Base-by-base conservation (phyloP, 768 basidiomycete genomes). In the Rhizopogon salebrosus region DNA sequence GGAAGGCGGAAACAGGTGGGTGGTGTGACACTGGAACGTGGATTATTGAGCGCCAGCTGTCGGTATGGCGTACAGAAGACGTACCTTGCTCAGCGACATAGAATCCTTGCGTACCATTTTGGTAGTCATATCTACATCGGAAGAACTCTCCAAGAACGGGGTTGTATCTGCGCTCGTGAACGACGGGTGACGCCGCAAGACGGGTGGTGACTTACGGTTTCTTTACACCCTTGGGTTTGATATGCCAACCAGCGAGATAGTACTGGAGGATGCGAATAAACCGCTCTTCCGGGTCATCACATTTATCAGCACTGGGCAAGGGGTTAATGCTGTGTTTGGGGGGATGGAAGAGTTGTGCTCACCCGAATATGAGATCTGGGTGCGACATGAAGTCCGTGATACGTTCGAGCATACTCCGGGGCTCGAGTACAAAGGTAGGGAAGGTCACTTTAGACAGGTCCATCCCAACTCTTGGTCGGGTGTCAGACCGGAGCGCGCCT, bases 361-460 rank as follows among this genome's bases (percentile, higher is more conserved):
- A 84, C 92, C 92, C 91, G 72, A 95, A 95, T 62, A 98, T 82
- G 65, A 98, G 85, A 73, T 99, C 95, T 27, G 97, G 94, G 71
- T 98, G 97, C 52, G 93, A 88, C 87, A 98, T 95, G 72, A 99
- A 99, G 75, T 99, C 95, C 31, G 97, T 98, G 62, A 99, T 95
- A 59, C 97, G 85, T 75, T 99, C 97, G 43, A 98, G 82, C 89
- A 98, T 92, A 62, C 91, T 93, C 64, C 97, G 77, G 5, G 97
- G 97, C 72, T 99, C 95, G 53, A 99, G 83, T 0, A 99, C 95
- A 63, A 98, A 99, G 0, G 87, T 89, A 36, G 92, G 92, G 68
- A 93, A 89, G 14, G 92, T 93, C 56, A 98, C 93, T 71, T 92
- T 88, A 58, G 84, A 86, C 54, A 98, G 84, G 71, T 99, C 97